Percentiles rank a stretch among this genome's conserved stretches.
These are phyloP conservation scores for Hymenoscyphus linearis DNA, from an alignment of 2,329 filamentous ascomycete species.

Conservation along the genomic window DNA sequence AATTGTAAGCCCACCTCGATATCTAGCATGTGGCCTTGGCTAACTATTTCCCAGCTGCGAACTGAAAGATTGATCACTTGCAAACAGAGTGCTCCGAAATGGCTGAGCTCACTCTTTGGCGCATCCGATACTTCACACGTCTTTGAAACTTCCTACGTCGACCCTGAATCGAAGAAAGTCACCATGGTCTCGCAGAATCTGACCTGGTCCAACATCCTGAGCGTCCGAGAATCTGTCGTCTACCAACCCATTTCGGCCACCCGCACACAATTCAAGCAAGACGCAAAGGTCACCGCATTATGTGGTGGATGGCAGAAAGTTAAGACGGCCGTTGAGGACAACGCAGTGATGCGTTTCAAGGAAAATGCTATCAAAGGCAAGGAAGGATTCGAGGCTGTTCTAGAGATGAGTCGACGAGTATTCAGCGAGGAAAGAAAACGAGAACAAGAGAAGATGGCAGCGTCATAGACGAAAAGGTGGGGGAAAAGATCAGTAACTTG, in stretches of 20 bases:
- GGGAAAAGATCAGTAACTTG: background rate
- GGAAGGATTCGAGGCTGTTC: constrained; percentile 91
- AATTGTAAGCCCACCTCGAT: constrained; percentile 48
- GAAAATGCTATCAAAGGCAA: constrained; percentile 88
- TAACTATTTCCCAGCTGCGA: constrained; percentile 46
- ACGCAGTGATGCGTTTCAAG: constrained; percentile 79
- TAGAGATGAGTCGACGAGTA: constrained; percentile 86
- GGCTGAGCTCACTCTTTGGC: constrained; percentile 76
- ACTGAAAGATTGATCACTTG: constrained; percentile 65
- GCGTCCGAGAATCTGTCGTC: constrained; percentile 85
- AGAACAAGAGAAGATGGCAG: constrained; percentile 21
- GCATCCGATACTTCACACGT: constrained; percentile 78
- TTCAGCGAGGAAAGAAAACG: constrained; percentile 78
- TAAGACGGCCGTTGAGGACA: constrained; percentile 92
- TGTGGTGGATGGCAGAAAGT: constrained; percentile 97
- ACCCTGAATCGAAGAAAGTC: constrained; percentile 75
- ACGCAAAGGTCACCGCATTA: constrained; percentile 86
- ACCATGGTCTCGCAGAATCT: constrained; percentile 97
- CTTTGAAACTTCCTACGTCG: constrained; percentile 93
- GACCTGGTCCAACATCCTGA: constrained; percentile 85
- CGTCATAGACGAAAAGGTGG: constrained; percentile 5
- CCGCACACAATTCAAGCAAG: constrained; percentile 79
- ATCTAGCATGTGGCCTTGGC: background rate
- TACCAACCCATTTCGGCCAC: constrained; percentile 60
- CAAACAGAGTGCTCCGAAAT: constrained; percentile 65